Evolutionary conservation across 129 eudicot species (phyloP).

Genomic region (Cynara cardunculus): DNA sequence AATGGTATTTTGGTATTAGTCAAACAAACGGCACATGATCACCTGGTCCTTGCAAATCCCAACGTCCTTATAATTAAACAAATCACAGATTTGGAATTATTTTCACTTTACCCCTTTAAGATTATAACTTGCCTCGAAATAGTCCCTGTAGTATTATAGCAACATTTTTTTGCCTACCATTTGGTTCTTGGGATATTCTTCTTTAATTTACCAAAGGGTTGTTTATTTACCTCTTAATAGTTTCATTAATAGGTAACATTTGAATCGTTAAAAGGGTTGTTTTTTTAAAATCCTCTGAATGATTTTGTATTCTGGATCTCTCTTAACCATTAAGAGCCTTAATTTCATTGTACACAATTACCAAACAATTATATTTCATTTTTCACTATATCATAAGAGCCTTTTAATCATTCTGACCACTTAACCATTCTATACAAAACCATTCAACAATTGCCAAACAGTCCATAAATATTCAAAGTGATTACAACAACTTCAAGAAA

Average conservation of each 20-base stretch:
- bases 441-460: no score
- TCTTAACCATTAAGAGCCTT: no score
- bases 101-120: background rate
- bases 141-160: background rate
- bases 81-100: conserved; percentile 3
- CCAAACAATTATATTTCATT: no score
- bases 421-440: no score
- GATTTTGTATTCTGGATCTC: no score
- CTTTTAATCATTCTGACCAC: no score
- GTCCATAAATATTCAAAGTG: background rate
- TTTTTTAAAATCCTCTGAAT: no score
- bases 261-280: no score
- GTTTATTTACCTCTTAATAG: no score
- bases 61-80: conserved; percentile 26
- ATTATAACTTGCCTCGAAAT: background rate
- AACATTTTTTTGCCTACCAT: background rate
- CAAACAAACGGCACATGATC: conserved; percentile 37
- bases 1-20: conserved; percentile 17
- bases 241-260: no score
- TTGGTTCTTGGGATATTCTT: background rate
- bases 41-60: conserved; percentile 39
- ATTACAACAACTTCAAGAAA: background rate
- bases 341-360: no score
- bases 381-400: no score
- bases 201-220: background rate